Percentiles rank a stretch among this genome's conserved stretches.
Evolutionary conservation across 805 yeast genomes (phyloP).

Genomic region (Priceomyces carsonii): DNA sequence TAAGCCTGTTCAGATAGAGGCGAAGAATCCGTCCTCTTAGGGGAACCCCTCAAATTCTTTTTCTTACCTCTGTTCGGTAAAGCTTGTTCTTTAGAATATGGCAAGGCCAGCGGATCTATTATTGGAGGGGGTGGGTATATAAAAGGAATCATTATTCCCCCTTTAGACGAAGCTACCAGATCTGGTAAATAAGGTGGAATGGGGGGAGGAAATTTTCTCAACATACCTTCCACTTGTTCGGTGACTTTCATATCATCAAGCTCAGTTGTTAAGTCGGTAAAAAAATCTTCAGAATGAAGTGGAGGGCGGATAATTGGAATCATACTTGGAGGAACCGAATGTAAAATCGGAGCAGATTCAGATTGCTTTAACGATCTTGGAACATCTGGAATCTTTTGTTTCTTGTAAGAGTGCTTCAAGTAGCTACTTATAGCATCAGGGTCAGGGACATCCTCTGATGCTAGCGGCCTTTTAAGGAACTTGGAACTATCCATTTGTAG

Average conservation of each 20-base stretch:
- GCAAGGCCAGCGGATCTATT: constrained; percentile 19
- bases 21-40: neutral
- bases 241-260: constrained; percentile 11
- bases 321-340: constrained; percentile 37
- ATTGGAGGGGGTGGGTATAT: constrained; percentile 45
- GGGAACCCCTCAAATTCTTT: neutral
- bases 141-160: constrained; percentile 45
- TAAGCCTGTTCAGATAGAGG: constrained; percentile 1
- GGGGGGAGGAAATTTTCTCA: constrained; percentile 40
- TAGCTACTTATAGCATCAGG: constrained; percentile 13
- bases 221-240: constrained; percentile 23
- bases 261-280: constrained; percentile 28
- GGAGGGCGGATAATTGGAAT: constrained; percentile 38
- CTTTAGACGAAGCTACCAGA: constrained; percentile 8
- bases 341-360: constrained; percentile 22
- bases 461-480: constrained; percentile 5
- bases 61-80: neutral
- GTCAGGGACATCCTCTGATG: constrained; percentile 13
- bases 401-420: constrained; percentile 10
- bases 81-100: constrained; percentile 18
- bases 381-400: constrained; percentile 8
- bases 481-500: constrained; percentile 7
- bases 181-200: constrained; percentile 29
- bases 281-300: constrained; percentile 31
- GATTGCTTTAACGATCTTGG: constrained; percentile 8